Conservation (phyloP, 148 eudicot genomes). For the Spergularia bocconei region DNA sequence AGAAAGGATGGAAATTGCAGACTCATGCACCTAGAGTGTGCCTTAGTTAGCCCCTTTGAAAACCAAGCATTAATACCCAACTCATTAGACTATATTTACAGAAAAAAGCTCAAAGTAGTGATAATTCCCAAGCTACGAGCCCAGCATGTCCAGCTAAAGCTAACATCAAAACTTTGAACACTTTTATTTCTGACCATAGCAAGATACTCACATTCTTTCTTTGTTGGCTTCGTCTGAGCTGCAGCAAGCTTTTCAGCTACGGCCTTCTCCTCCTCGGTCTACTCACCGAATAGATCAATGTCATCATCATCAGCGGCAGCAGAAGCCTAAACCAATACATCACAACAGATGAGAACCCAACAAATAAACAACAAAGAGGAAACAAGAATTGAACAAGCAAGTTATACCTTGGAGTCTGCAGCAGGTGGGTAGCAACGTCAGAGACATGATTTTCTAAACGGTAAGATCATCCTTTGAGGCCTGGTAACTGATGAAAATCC, state of each 20-base stretch:
- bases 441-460: conserved; percentile 26
- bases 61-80: no score
- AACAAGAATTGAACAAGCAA: no score
- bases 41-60: no score
- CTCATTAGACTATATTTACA: no score
- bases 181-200: background rate
- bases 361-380: no score
- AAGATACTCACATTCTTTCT: conserved; percentile 76
- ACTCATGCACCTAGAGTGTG: no score
- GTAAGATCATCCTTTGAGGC: conserved; percentile 94
- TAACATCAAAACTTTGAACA: no score
- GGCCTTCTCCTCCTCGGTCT: conserved; percentile 95
- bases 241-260: conserved; percentile 91
- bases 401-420: conserved; percentile 40
- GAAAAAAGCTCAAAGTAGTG: no score
- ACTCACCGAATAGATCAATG: conserved; percentile 93
- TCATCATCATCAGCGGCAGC: conserved; percentile 64
- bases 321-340: background rate
- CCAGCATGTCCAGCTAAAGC: no score
- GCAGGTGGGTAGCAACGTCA: conserved; percentile 3
- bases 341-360: background rate
- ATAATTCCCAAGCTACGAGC: no score
- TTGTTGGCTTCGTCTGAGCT: conserved; percentile 57
- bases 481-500: conserved; percentile 48
- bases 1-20: no score